Conservation (phyloP, 2,329 filamentous ascomycete genomes). For the Neopestalotiopsis sp. region DNA sequence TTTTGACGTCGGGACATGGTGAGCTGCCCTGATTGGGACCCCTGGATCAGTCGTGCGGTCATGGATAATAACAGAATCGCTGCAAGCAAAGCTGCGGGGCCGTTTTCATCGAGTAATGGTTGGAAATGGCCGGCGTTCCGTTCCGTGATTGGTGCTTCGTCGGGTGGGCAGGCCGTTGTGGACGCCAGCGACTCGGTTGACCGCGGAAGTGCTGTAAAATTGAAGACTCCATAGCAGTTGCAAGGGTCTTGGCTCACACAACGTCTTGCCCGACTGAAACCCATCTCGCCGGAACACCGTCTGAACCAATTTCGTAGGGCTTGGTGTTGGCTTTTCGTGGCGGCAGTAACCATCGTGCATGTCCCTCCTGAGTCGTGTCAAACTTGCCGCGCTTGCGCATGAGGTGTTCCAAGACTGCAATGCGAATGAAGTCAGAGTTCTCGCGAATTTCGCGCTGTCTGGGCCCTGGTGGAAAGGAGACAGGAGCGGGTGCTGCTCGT, state of each 20-base stretch:
- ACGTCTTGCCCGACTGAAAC: slow-evolving; percentile 41
- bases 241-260: not conserved
- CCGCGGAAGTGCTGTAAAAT: slow-evolving; percentile 5
- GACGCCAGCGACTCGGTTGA: not conserved
- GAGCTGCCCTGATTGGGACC: not conserved
- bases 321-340: slow-evolving; percentile 61
- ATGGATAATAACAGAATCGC: not conserved
- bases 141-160: slow-evolving; percentile 4
- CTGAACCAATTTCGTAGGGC: slow-evolving; percentile 60
- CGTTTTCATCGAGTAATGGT: slow-evolving; percentile 16
- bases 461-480: slow-evolving; percentile 48
- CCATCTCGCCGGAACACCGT: slow-evolving; percentile 67
- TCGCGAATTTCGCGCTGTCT: slow-evolving; percentile 72
- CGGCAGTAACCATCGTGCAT: slow-evolving; percentile 71
- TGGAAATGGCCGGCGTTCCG: not conserved
- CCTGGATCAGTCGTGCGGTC: not conserved
- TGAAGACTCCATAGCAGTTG: not conserved
- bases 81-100: not conserved
- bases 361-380: slow-evolving; percentile 68
- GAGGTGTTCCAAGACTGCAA: slow-evolving; percentile 74
- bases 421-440: slow-evolving; percentile 73
- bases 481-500: slow-evolving; percentile 36
- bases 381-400: slow-evolving; percentile 72
- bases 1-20: not conserved
- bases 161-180: not conserved